These are phyloP conservation scores for Syzygium syzygioides DNA, from an alignment of 441 rosid genomes.

Conservation along the genomic window DNA sequence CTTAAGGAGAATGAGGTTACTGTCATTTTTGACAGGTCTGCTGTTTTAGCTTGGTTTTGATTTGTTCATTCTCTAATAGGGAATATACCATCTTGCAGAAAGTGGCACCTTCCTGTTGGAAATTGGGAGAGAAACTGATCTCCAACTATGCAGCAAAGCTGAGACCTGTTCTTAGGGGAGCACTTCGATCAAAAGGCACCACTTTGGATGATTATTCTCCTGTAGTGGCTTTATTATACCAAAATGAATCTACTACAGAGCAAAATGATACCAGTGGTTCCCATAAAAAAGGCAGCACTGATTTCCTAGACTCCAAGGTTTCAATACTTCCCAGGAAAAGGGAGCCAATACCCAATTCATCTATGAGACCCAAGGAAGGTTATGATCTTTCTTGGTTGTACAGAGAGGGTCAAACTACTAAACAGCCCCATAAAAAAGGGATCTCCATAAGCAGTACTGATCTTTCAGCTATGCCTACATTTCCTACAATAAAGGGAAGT, in stretches of 20 bases:
- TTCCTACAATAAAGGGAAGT: background rate
- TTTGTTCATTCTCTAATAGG: background rate
- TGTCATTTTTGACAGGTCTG: fast-evolving
- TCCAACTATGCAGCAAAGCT: background rate
- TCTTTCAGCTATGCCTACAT: fast-evolving
- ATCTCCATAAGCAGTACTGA: fast-evolving
- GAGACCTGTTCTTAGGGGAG: background rate
- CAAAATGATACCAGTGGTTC: background rate
- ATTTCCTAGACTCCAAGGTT: background rate
- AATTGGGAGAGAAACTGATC: background rate
- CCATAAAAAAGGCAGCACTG: fast-evolving
- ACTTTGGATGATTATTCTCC: background rate
- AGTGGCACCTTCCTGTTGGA: background rate
- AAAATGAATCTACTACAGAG: background rate
- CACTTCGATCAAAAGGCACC: background rate
- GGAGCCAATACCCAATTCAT: fast-evolving
- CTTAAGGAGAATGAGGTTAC: background rate
- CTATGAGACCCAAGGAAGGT: background rate
- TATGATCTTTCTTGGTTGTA: background rate
- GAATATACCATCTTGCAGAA: background rate
- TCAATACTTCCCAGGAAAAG: background rate
- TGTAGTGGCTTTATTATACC: background rate
- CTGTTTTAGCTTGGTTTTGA: background rate
- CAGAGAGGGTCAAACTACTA: background rate
- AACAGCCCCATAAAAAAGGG: fast-evolving